Conservation (phyloP, 192 early-diverging fungal genomes). For the Entrophospora sp. region DNA sequence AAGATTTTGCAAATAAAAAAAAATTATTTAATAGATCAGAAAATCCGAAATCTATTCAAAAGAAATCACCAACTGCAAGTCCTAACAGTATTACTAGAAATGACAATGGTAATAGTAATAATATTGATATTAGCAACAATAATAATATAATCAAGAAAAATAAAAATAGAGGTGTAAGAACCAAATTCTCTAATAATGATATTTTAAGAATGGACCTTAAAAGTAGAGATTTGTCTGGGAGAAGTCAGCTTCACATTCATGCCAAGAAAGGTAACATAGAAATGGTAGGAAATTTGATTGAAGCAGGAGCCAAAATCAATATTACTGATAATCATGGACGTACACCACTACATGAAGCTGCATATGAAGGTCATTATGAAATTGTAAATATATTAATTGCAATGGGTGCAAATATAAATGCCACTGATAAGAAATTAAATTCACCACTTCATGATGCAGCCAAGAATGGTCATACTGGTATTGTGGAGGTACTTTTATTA, state of each 20-base stretch:
- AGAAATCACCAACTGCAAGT: no score
- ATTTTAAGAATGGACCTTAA: constrained; percentile 36
- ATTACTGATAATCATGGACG: constrained; percentile 52
- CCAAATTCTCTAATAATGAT: constrained; percentile 15
- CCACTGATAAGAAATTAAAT: constrained; percentile 44
- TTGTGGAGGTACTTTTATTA: constrained; percentile 37
- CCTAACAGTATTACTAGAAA: no score
- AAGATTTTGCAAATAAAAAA: no score
- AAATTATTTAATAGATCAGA: no score
- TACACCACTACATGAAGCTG: constrained; percentile 51
- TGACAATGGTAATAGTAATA: not conserved
- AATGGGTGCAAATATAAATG: constrained; percentile 49
- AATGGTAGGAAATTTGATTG: constrained; percentile 36
- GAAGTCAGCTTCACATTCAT: constrained; percentile 62
- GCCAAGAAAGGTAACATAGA: constrained; percentile 49
- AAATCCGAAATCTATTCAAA: no score
- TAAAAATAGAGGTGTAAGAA: not conserved
- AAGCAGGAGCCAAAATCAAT: constrained; percentile 55
- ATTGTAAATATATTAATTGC: constrained; percentile 40
- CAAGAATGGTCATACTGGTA: constrained; percentile 39
- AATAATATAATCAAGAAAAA: no score
- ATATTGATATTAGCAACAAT: not conserved
- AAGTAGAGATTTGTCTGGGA: constrained; percentile 50
- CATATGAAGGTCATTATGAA: constrained; percentile 36
- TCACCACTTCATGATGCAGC: constrained; percentile 64